phyloP scores from a whole-genome alignment of 2,329 filamentous ascomycete species.

The Paecilomyces niveus region DNA sequence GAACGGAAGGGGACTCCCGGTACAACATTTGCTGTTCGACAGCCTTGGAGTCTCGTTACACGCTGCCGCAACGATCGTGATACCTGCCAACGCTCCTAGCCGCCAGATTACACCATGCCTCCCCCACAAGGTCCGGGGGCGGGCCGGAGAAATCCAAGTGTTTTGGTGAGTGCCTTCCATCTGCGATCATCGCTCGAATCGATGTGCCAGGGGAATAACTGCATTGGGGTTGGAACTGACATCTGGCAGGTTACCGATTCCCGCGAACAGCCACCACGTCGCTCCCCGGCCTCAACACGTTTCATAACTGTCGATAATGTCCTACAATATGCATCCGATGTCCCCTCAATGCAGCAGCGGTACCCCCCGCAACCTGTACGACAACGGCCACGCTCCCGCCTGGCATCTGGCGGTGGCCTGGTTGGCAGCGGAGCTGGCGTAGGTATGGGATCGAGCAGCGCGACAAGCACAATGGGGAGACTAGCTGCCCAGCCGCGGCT shows the following conservation, averaged over 20 bases:
- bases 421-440: conserved; percentile 37
- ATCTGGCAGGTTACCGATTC: conserved; percentile 36
- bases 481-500: conserved; percentile 52
- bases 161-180: conserved; percentile 27
- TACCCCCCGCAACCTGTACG: conserved; percentile 44
- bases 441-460: conserved; percentile 33
- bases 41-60: neutral
- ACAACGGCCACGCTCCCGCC: conserved; percentile 11
- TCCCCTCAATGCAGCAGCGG: conserved; percentile 87
- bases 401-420: conserved; percentile 18
- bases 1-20: neutral
- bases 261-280: conserved; percentile 27
- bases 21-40: neutral
- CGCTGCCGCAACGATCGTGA: neutral
- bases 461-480: conserved; percentile 51
- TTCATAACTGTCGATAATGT: conserved; percentile 91
- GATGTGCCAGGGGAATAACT: neutral
- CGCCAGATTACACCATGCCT: neutral
- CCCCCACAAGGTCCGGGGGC: neutral
- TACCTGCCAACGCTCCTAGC: neutral
- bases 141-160: conserved; percentile 23
- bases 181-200: neutral
- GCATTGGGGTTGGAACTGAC: conserved; percentile 1
- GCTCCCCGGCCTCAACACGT: conserved; percentile 48
- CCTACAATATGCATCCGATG: conserved; percentile 86